Conservation (phyloP, 805 yeast genomes). For the Yarrowia sp. region DNA sequence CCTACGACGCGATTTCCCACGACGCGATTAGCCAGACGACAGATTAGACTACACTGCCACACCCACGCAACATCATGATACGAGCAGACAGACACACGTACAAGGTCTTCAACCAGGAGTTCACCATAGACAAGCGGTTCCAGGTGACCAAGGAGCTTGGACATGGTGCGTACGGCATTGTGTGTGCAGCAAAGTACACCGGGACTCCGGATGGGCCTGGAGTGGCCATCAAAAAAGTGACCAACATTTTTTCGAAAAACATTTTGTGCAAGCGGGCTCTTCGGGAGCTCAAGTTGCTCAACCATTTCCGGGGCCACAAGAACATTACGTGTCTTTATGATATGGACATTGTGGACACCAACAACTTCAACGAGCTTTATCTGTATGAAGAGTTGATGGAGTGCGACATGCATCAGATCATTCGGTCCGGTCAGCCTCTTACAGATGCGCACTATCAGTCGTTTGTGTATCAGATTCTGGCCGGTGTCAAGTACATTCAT, state of each 20-base stretch:
- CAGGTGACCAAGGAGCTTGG: conserved; percentile 90
- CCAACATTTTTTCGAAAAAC: conserved; percentile 88
- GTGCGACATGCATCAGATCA: conserved; percentile 97
- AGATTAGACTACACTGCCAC: no score
- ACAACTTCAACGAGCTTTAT: conserved; percentile 84
- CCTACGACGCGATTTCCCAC: no score
- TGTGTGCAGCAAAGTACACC: conserved; percentile 85
- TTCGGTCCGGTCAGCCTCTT: conserved; percentile 86
- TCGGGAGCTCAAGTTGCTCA: conserved; percentile 81
- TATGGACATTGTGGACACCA: conserved; percentile 79
- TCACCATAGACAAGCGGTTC: conserved; percentile 83
- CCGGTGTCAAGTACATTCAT: conserved; percentile 87
- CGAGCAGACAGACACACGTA: conserved; percentile 41
- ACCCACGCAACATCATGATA: conserved; percentile 27
- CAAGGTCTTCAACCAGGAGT: conserved; percentile 84
- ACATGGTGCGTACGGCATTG: conserved; percentile 97
- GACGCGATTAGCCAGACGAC: no score
- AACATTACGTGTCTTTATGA: conserved; percentile 94
- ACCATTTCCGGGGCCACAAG: conserved; percentile 94
- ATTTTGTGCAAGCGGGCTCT: conserved; percentile 88
- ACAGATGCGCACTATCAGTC: conserved; percentile 95
- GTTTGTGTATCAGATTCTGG: conserved; percentile 84
- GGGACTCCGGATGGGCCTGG: conserved; percentile 70
- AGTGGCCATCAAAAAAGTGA: conserved; percentile 94
- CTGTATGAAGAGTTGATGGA: conserved; percentile 97